Conservation (phyloP, 495 filamentous ascomycete species). For the Penicillium herquei region DNA sequence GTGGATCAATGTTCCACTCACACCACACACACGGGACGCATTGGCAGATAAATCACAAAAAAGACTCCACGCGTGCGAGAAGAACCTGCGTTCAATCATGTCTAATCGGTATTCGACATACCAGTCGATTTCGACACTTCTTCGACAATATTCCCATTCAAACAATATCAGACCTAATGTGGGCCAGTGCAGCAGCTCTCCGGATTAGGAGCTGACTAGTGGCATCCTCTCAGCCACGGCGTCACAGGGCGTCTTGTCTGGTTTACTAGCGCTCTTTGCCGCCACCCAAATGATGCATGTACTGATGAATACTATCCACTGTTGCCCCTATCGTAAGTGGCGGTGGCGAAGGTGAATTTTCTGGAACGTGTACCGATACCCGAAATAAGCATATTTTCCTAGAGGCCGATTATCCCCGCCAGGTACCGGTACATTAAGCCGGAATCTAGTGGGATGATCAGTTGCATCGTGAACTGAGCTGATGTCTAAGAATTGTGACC, state of each 20-base stretch:
- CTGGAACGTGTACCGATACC: background rate
- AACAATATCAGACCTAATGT: too few species aligned
- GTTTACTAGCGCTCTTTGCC: background rate
- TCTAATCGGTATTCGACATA: too few species aligned
- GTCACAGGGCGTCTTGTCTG: slow-evolving; percentile 5
- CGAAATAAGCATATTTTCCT: background rate
- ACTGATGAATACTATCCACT: background rate
- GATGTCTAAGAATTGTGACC: slow-evolving; percentile 33
- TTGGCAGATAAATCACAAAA: background rate
- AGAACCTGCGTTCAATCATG: too few species aligned
- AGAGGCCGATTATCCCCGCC: slow-evolving; percentile 1
- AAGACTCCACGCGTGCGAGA: background rate
- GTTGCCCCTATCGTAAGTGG: slow-evolving; percentile 8
- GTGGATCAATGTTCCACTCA: background rate
- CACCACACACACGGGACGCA: background rate
- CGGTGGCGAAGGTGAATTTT: slow-evolving; percentile 8
- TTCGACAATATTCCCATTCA: too few species aligned
- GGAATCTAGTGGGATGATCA: slow-evolving; percentile 8
- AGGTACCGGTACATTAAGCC: slow-evolving; percentile 3
- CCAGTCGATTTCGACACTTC: too few species aligned
- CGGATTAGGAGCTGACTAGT: background rate
- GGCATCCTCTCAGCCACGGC: slow-evolving; percentile 6
- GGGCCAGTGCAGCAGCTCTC: background rate
- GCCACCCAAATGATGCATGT: background rate
- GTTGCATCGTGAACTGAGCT: background rate